A percentile compares a stretch with the other conserved stretches of the same genome.
Conservation (phyloP, 2,329 filamentous ascomycete genomes). For the Colletotrichum echinochloae region DNA sequence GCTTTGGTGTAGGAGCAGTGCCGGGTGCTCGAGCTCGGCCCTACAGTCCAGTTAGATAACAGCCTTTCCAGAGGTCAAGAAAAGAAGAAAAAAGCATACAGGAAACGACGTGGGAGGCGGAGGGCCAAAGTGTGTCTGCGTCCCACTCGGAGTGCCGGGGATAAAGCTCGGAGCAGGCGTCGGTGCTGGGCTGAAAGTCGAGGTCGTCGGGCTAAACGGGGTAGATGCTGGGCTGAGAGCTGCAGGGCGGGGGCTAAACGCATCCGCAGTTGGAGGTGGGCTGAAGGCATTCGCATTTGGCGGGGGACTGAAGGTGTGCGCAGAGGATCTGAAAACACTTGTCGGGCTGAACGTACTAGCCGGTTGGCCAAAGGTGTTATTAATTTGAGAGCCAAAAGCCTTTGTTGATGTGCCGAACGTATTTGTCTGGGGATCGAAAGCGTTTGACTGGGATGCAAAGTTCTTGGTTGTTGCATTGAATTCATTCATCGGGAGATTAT, state of each 20-base stretch:
- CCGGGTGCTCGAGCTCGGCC: constrained; percentile 32
- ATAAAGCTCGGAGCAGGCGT: constrained; percentile 36
- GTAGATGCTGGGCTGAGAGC: constrained; percentile 31
- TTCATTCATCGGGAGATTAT: constrained; percentile 4
- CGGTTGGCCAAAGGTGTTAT: constrained; percentile 4
- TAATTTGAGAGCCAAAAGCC: constrained; percentile 12
- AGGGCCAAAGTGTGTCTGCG: constrained; percentile 36
- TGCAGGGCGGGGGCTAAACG: constrained; percentile 31
- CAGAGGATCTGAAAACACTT: constrained; percentile 12
- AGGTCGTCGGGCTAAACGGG: constrained; percentile 32
- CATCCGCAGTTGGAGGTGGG: constrained; percentile 12
- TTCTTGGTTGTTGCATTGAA: constrained; percentile 21
- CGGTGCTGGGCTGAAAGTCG: constrained; percentile 35
- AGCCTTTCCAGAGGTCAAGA: neutral
- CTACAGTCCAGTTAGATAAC: constrained; percentile 28
- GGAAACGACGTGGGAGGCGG: constrained; percentile 39
- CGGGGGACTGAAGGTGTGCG: constrained; percentile 28
- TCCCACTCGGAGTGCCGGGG: constrained; percentile 26
- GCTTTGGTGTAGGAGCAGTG: constrained; percentile 45
- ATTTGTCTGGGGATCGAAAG: constrained; percentile 1
- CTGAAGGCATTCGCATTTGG: constrained; percentile 11
- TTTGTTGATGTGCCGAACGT: constrained; percentile 10
- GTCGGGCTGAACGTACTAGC: constrained; percentile 17
- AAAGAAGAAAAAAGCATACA: constrained; percentile 4
- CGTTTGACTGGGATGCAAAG: constrained; percentile 15